Evolutionary conservation across 2,329 filamentous ascomycete species (phyloP).

Genomic region (Aspergillus fischeri): DNA sequence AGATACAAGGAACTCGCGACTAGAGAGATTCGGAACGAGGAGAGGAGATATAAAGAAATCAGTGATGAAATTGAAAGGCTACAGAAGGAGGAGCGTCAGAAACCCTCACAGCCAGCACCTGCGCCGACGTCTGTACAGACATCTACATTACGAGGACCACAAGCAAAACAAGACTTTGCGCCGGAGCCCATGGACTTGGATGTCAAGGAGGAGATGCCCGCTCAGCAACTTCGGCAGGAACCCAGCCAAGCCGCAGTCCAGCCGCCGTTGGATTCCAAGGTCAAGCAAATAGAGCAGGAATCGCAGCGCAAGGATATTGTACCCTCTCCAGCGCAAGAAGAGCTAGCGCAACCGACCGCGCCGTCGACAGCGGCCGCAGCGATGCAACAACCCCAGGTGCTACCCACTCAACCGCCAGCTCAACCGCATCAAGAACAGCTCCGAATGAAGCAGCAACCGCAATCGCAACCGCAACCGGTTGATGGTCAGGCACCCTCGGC

Average conservation of each 20-base stretch:
- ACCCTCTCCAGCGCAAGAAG: slow-evolving; percentile 2
- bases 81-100: slow-evolving; percentile 57
- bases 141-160: slow-evolving; percentile 3
- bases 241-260: slow-evolving; percentile 3
- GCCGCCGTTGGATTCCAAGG: slow-evolving; percentile 1
- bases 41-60: slow-evolving; percentile 61
- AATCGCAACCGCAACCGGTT: slow-evolving; percentile 9
- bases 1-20: slow-evolving; percentile 68
- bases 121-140: slow-evolving; percentile 1
- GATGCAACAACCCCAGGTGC: slow-evolving; percentile 2
- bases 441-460: slow-evolving; percentile 4
- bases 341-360: slow-evolving; percentile 1
- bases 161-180: slow-evolving; percentile 12
- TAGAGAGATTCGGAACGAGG: slow-evolving; percentile 69
- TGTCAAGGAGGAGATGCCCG: slow-evolving; percentile 19
- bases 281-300: slow-evolving; percentile 6
- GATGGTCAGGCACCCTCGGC: slow-evolving; percentile 19
- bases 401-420: slow-evolving; percentile 5
- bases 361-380: slow-evolving; percentile 8
- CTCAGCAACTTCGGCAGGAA: slow-evolving; percentile 8
- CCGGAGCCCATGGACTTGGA: slow-evolving; percentile 28
- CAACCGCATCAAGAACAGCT: slow-evolving; percentile 4
- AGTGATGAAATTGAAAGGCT: slow-evolving; percentile 66
- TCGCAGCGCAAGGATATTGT: slow-evolving; percentile 8
- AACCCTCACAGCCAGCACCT: slow-evolving; percentile 19